Base-by-base conservation (phyloP, 441 rosid genomes). In the Pelargonium myrrhifolium region DNA sequence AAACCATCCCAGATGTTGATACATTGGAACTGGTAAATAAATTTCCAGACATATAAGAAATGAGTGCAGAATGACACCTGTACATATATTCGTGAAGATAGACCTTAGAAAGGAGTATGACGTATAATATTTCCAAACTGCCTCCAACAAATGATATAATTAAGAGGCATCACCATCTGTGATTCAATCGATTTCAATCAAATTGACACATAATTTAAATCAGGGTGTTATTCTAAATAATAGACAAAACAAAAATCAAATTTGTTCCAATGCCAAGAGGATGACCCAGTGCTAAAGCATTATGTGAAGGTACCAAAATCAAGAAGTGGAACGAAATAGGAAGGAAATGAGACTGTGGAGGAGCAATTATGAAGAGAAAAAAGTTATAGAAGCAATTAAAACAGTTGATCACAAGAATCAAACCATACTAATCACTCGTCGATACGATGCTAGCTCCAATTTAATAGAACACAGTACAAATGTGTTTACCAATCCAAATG, bases 51-150 rank as follows among this genome's bases (percentile, higher is more conserved):
- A 68, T 77, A 70, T 68, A 70, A 75, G 86, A 75, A 70, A 80
- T 79, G 74, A 90, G 87, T 75, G 87, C 90, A 92, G 89, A 89
- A 84, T 83, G 85, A 86, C 84, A 90, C 89, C 93, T 86, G 85
- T 81, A 81, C 82, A 88, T 67, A 77, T 77, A 83, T 82, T 83
- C 89, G 85, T 79, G 81, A 89, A 75, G 89, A 85, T 76, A 87
- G 87, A 84, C 82, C 85, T 73, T 83, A 88, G 87, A 82, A 85
- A 82, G 87, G 80, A 76, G 92, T 81, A 84, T 76, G 91, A 85
- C 76, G 90, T 72, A 83, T 63, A 80, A 82, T 80, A 82, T 79
- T 85, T 85, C 89, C 91, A 85, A 83, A 88, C 83, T 84, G 89
- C 83, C 87, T 83, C 90, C 88, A 82, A 81, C 81, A 80, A 76